Base-by-base conservation (phyloP, 768 basidiomycete species). In the Psilocybe azurescens region DNA sequence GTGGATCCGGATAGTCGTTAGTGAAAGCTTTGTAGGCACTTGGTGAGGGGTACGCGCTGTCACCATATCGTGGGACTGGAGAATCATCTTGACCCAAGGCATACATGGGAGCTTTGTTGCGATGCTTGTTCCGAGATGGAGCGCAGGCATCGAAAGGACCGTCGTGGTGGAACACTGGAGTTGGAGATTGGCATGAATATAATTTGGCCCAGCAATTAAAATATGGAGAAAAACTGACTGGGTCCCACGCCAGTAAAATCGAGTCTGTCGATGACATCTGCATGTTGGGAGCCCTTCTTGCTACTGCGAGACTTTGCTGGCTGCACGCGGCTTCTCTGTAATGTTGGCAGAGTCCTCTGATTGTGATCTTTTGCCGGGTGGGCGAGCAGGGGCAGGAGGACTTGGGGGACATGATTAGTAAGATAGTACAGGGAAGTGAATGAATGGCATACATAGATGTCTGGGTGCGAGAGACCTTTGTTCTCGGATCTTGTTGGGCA, bases 91-190 rank as follows among this genome's bases (percentile, higher is more conserved):
- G 67, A 62, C 75, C 80, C 92, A 91, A 95, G 29, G 93, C 91
- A 65, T 88, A 80, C 87, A 95, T 89, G 51, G 93, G 93, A 9
- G 94, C 93, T 71, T 87, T 89, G 70, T 82, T 86, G 66, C 84
- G 87, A 67, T 91, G 86, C 50, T 86, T 86, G 78, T 95, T 95
- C 70, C 94, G 90, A 51, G 93, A 94, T 1, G 93, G 93, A 2
- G 93, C 93, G 71, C 93, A 94, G 30, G 93, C 94, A 71, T 95
- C 93, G 73, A 95, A 95, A 11, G 93, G 94, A 32, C 93, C 93
- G 69, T 95, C 94, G 70, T 95, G 93, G 70, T 95, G 93, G 77
- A 95, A 92, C 87, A 92, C 93, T 95, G 66, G 56, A 30, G 28
- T 47, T 39, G 47, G 63, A 46, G 50, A 67, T 69, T 67, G 54